Percentiles rank a stretch among this genome's conserved stretches.
These are phyloP conservation scores for Exserohilum turcica DNA, from an alignment of 2,329 filamentous ascomycete genomes.

Conservation along the genomic window DNA sequence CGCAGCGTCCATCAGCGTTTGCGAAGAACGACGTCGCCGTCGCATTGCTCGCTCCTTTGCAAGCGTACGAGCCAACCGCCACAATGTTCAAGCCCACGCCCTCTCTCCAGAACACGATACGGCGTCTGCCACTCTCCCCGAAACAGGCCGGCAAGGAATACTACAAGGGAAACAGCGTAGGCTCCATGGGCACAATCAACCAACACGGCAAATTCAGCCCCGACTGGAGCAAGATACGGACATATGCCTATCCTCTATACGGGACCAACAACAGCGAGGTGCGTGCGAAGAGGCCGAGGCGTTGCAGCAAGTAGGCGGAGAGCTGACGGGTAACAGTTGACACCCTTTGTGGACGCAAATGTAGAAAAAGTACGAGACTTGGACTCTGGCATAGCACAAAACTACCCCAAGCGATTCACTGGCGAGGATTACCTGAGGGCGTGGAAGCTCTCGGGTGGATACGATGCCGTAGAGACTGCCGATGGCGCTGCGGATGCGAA, in stretches of 20 bases:
- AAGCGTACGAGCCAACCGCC: constrained; percentile 3
- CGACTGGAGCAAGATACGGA: constrained; percentile 86
- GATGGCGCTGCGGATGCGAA: not conserved
- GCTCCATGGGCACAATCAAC: constrained; percentile 83
- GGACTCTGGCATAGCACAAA: constrained; percentile 15
- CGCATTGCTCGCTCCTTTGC: constrained; percentile 3
- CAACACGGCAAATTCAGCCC: constrained; percentile 83
- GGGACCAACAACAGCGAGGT: constrained; percentile 59
- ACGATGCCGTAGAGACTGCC: constrained; percentile 29
- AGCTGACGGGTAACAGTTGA: constrained; percentile 63
- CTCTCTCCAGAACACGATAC: constrained; percentile 68
- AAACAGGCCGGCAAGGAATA: constrained; percentile 92
- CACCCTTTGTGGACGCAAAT: constrained; percentile 73
- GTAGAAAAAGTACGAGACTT: constrained; percentile 52
- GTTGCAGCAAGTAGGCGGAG: not conserved
- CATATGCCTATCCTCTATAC: constrained; percentile 78
- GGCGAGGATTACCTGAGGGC: constrained; percentile 41
- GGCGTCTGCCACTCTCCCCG: constrained; percentile 81
- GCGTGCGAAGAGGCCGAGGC: not conserved
- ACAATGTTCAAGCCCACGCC: constrained; percentile 70
- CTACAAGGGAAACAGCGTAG: constrained; percentile 95
- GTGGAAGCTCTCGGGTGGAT: constrained; percentile 43
- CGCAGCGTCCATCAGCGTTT: constrained; percentile 17
- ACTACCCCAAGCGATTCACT: constrained; percentile 35
- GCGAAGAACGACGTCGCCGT: constrained; percentile 2